Base-by-base conservation (phyloP, 139 green algal genomes). In the Tetraselmis striata region DNA sequence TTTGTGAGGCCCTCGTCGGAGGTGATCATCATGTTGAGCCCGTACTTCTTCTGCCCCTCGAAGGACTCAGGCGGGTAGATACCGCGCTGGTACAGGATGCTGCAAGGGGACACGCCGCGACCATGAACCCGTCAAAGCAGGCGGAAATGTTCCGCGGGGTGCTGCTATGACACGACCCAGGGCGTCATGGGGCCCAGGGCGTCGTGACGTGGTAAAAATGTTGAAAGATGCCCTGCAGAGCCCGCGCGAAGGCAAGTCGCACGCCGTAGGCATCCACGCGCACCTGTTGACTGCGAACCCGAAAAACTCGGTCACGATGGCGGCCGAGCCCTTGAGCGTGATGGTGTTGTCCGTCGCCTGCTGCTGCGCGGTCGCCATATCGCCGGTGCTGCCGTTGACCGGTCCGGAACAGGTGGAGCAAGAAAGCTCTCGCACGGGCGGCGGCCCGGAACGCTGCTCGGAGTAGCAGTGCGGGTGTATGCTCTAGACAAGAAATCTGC, bases 41-140 rank as follows among this genome's bases (percentile, higher is more conserved):
- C 96, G 88, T 99, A 99, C 78, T 98, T 91, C 78, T 96, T 95
- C 31, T 90, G 88, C 25, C 86, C 81, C 83, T 97, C 87, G 81
- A 99, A 99, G 31, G 84, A 87, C 24, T 98, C 95, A 1, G 92
- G 83, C 22, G 93, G 93, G 79, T 99, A 99, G 18, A 99, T 91
- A 24, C 96, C 96, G n/a, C 96, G 90, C 83, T 98, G 95, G 85
- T 98, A 99, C 25, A 99, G 82, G 22, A 99, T 98, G 83, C 93
- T 97, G 90, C 83, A 83, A 25, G 67, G 18, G n/a, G n/a, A n/a
- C n/a, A n/a, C n/a, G n/a, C n/a, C n/a, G n/a, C n/a, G n/a, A n/a
- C n/a, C n/a, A 23, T 79, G 27, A 2, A 76, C 30, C 31, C 26
- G 31, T 26, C 2, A 75, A 27, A n/a, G 77, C 77, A 67, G 23